Base-by-base conservation (phyloP, 768 basidiomycete species). In the Lentinula edodes region DNA sequence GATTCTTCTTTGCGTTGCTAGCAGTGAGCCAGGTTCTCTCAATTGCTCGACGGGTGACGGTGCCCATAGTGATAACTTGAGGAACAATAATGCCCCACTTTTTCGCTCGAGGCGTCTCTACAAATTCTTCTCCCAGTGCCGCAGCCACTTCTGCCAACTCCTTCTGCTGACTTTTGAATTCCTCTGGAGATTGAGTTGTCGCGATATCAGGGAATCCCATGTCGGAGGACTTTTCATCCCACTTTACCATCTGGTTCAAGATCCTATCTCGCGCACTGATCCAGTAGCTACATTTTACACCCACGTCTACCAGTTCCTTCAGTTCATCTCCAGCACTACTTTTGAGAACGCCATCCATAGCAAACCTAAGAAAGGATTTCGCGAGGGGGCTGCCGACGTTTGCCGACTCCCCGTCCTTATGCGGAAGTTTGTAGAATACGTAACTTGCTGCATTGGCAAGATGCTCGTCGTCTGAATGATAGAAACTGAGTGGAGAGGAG, bases 1-100 rank as follows among this genome's bases (percentile, higher is more conserved):
- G 89, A 66, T 97, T 96, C 75, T 87, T 88, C 80, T 98, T 99
- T 2, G 97, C 95, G 67, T 99, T 99, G 66, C 94, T 95, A 0
- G 97, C 97, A 0, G 97, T 98, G 54, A 99, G 76, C 97, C 97
- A 98, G 2, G 96, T 98, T 74, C 89, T 92, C 75, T 98, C 97
- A 64, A 98, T 96, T 7, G 97, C 95, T 36, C 95, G 88, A 8
- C 95, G 93, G 15, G 96, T 99, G 58, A 98, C 93, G 0, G 97
- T 98, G 13, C 97, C 97, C 97, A 99, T 99, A 7, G 95, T 91
- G 67, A 98, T 90, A 52, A 98, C 90, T 72, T 97, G 95, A 1
- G 96, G 97, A 6, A 98, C 73, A 68, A 99, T 98, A 65, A 98
- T 85, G 15, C 97, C 96, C 80, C 89, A 89, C 65, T 88, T 89